Evolutionary conservation across 345 rosid species (phyloP).

Genomic region (Citrus glauca): DNA sequence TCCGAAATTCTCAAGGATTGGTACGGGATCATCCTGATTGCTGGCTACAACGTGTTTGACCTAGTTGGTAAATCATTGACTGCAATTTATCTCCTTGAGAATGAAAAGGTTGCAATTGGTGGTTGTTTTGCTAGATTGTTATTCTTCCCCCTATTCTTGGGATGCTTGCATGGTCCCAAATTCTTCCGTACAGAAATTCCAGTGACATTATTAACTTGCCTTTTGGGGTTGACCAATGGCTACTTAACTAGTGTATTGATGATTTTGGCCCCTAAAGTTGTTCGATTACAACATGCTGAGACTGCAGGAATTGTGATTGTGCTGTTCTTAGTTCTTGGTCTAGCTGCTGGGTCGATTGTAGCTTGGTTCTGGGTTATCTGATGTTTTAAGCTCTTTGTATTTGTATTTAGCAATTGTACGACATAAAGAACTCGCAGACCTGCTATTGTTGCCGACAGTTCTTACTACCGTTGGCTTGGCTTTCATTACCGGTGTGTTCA

Average conservation of each 20-base stretch:
- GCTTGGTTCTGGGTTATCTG: conserved; percentile 92
- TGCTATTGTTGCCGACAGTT: not conserved
- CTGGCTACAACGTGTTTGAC: conserved; percentile 82
- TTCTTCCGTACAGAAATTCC: conserved; percentile 87
- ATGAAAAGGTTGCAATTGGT: conserved; percentile 65
- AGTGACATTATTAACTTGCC: conserved; percentile 63
- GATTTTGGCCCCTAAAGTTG: conserved; percentile 78
- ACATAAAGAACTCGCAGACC: not conserved
- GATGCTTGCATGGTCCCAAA: conserved; percentile 80
- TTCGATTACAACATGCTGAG: conserved; percentile 73
- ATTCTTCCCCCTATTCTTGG: conserved; percentile 80
- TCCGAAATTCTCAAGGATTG: conserved; percentile 78
- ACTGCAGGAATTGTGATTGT: conserved; percentile 85
- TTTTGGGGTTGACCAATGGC: conserved; percentile 83
- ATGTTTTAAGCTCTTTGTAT: conserved; percentile 9
- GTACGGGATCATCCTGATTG: conserved; percentile 73
- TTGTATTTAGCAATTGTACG: not conserved
- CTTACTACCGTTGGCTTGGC: not conserved
- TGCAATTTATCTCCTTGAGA: conserved; percentile 51
- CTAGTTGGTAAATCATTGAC: conserved; percentile 86
- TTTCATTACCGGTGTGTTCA: not conserved
- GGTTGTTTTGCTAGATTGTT: conserved; percentile 67
- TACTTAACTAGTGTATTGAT: conserved; percentile 83
- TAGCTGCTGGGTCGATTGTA: conserved; percentile 65
- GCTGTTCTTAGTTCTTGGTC: conserved; percentile 68